Percentiles rank a stretch among this genome's conserved stretches.
These are phyloP conservation scores for Neonothopanus nambi DNA, from an alignment of 1,284 basidiomycete species.

Conservation along the genomic window DNA sequence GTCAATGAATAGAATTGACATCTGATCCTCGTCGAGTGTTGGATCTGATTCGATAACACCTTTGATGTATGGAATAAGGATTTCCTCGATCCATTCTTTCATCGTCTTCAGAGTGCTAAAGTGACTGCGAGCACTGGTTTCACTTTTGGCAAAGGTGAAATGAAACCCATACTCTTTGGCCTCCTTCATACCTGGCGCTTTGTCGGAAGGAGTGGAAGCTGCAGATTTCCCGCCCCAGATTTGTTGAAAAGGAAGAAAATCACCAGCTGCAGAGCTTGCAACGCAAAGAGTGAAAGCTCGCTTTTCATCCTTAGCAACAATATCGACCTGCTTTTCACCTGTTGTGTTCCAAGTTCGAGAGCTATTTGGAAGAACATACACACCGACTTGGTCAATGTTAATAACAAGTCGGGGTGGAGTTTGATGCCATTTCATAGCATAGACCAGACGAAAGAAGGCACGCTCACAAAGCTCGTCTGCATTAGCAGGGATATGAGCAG, in stretches of 20 bases:
- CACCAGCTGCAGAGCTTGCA: slow-evolving; percentile 22
- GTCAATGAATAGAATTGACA: slow-evolving; percentile 24
- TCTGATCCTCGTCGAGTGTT: slow-evolving; percentile 20
- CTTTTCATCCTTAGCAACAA: slow-evolving; percentile 30
- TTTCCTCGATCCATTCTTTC: slow-evolving; percentile 20
- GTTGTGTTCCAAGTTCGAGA: slow-evolving; percentile 21
- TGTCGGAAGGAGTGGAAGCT: slow-evolving; percentile 18
- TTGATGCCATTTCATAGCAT: slow-evolving; percentile 21
- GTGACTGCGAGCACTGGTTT: slow-evolving; percentile 17
- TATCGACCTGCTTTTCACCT: slow-evolving; percentile 27
- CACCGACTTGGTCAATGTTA: slow-evolving; percentile 26
- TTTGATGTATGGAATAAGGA: slow-evolving; percentile 19
- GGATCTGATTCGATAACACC: slow-evolving; percentile 11
- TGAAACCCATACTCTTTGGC: slow-evolving; percentile 19
- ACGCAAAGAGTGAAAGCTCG: slow-evolving; percentile 30
- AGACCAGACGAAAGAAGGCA: slow-evolving; percentile 21
- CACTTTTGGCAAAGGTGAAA: slow-evolving; percentile 20
- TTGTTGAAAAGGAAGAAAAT: slow-evolving; percentile 31
- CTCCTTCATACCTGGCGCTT: slow-evolving; percentile 19
- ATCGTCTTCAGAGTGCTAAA: slow-evolving; percentile 18
- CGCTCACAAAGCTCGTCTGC: slow-evolving; percentile 19
- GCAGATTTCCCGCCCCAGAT: slow-evolving; percentile 26
- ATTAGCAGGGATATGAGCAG: slow-evolving; percentile 22
- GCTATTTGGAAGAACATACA: slow-evolving; percentile 21
- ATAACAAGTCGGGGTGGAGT: slow-evolving; percentile 18